Base-by-base conservation (phyloP, 768 basidiomycete species). In the Grammothele lineata region DNA sequence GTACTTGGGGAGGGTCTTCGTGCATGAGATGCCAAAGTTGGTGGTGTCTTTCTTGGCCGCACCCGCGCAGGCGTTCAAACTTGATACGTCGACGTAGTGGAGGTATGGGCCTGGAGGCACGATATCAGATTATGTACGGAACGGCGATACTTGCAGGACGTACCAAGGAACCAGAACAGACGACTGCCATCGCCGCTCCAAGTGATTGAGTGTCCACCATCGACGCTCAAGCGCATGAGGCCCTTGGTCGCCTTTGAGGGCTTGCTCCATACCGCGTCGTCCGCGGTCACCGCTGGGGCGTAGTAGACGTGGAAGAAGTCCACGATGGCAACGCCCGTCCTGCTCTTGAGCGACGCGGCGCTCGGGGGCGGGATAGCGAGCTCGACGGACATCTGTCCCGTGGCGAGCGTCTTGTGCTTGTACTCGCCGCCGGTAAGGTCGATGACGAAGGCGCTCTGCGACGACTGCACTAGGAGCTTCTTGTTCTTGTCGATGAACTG, bases 141-240 rank as follows among this genome's bases (percentile, higher is more conserved):
- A n/a, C 35, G 17, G 8, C 27, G 6, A 36, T 8, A 24, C 8
- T 19, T 18, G 34, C 23, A 38, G 35, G 40, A 51, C 70, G 37
- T 59, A 85, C 86, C 86, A 24, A 88, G 70, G 63, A 88, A 76
- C 86, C 86, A 88, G 51, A 85, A 84, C 26, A 87, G 45, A 25
- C 68, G 79, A 44, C 71, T 76, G 15, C 86, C 85, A 58, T 87
- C 81, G 10, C 73, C 58, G 26, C 77, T 83, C 68, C 77, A 81
- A 2, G 78, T 71, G 30, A 87, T 60, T 58, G 83, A 82, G 55
- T 88, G 86, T 1, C 85, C 86, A 15, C 86, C 86, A 60, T 87
- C 84, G 53, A 85, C 57, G 56, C 85, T 87, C 48, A 87, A 48
- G 26, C 85, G 73, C 3, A 73, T 73, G 46, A 87, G 59, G 2